Evolutionary conservation across 441 rosid species (phyloP), one percentile per base, ranked within the genome.

Genomic region (Brassica balearica): DNA sequence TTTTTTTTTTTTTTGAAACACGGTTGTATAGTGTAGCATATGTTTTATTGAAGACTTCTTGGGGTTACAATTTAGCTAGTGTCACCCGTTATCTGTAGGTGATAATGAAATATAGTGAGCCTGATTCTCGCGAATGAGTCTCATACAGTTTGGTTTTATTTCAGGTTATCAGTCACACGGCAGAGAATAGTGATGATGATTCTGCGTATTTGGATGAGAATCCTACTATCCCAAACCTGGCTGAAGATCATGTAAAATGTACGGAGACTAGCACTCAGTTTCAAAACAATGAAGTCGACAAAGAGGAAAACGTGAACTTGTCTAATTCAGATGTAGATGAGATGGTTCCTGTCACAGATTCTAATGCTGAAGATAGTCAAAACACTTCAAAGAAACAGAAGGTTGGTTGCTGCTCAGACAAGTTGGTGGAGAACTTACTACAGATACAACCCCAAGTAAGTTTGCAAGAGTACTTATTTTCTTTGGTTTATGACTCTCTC

Each of bases 351-450:
- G 32, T 73, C 64, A 75, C 85, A 74, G 89, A 77, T 67, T 68
- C 82, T 76, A 89, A 88, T 75, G 87, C 75, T 38, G 60, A 72
- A 66, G 81, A 68, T 68, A 69, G 77, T 81, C 83, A 56, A 10
- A 78, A 78, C 55, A 65, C 75, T 68, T 80, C 88, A 27, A 70
- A 81, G 77, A 89, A 88, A 78, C 91, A 86, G 80, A 89, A 86
- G 75, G 88, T 83, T 65, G 86, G 92, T 87, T 90, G 90, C 86
- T 79, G 81, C 71, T 91, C 99, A 8, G 98, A 94, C 88, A 96
- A 91, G 72, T 72, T 96, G 73, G 91, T 96, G 98, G 97, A 94
- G 73, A 85, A 72, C 66, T 85, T 96, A 76, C 86, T 94, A 81
- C 83, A 89, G 76, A 91, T 84, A 82, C 83, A 77, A 81, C 74